Evolutionary conservation across 768 basidiomycete genomes (phyloP).

Genomic region (Mycena pura): DNA sequence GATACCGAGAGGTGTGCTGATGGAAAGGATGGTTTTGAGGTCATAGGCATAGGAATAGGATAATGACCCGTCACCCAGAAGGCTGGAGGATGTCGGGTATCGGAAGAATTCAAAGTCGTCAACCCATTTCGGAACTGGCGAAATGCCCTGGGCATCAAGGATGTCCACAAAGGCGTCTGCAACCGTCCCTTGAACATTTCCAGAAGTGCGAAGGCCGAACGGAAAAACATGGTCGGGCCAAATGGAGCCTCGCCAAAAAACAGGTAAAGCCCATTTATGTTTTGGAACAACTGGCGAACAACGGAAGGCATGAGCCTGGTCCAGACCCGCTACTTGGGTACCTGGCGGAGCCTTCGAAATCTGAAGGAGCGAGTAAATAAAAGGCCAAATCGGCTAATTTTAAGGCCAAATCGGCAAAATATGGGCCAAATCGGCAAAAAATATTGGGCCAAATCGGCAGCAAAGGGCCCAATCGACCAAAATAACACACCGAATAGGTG

Average conservation of each 20-base stretch:
- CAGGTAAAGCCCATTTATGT: no score
- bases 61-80: neutral
- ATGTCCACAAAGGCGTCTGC: neutral
- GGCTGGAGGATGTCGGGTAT: conserved; percentile 14
- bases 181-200: neutral
- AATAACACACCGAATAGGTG: no score
- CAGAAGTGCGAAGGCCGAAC: neutral
- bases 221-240: neutral
- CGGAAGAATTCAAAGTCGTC: conserved; percentile 36
- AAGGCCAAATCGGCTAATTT: no score
- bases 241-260: neutral
- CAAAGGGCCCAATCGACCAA: no score
- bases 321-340: no score
- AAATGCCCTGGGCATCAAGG: conserved; percentile 14
- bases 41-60: neutral
- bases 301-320: no score
- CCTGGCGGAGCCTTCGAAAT: no score
- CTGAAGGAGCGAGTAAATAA: no score
- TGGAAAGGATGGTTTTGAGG: neutral
- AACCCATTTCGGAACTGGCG: conserved; percentile 33
- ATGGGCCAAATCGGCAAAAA: no score
- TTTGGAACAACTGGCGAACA: no score
- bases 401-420: no score
- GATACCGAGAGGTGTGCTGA: neutral
- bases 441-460: no score